A percentile compares a stretch with the other conserved stretches of the same genome.
These are phyloP conservation scores for Sphagnum contortum DNA, from an alignment of 225 moss, liverwort and hornwort species.

Conservation along the genomic window DNA sequence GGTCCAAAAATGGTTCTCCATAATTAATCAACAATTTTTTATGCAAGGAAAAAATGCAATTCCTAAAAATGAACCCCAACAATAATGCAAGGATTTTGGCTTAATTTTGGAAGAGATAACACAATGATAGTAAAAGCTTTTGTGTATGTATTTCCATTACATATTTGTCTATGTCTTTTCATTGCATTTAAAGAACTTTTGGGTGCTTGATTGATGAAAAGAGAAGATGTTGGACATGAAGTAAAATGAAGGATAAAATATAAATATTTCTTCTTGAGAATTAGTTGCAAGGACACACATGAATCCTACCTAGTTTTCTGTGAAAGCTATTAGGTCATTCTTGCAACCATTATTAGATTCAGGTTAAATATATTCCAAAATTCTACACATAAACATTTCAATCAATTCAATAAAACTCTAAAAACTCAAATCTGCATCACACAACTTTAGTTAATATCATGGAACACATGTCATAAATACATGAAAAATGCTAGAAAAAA, in stretches of 20 bases:
- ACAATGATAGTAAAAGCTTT: not conserved
- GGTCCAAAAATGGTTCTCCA: not conserved
- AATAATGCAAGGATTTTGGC: not conserved
- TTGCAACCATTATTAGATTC: slow-evolving; percentile 71
- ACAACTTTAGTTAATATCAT: too few relatives aligned
- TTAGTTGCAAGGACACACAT: not conserved
- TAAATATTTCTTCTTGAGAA: slow-evolving; percentile 1
- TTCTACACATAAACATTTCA: slow-evolving; percentile 29
- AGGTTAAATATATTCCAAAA: slow-evolving; percentile 95
- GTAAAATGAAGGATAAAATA: not conserved
- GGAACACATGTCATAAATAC: too few relatives aligned
- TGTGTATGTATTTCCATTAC: not conserved
- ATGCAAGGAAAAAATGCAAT: not conserved
- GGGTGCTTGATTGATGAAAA: not conserved
- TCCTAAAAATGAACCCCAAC: not conserved
- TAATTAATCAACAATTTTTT: not conserved
- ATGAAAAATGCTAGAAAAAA: slow-evolving; percentile 60
- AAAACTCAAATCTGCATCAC: not conserved
- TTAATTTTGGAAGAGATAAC: not conserved
- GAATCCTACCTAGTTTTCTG: slow-evolving; percentile 57
- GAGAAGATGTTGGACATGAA: not conserved
- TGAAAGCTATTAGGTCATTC: slow-evolving; percentile 76
- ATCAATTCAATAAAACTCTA: too few relatives aligned
- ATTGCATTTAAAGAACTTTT: too few relatives aligned
- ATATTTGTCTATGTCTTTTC: too few relatives aligned